phyloP scores from a whole-genome alignment of 2,329 filamentous ascomycete species.

The Pestalotiopsis fici region DNA sequence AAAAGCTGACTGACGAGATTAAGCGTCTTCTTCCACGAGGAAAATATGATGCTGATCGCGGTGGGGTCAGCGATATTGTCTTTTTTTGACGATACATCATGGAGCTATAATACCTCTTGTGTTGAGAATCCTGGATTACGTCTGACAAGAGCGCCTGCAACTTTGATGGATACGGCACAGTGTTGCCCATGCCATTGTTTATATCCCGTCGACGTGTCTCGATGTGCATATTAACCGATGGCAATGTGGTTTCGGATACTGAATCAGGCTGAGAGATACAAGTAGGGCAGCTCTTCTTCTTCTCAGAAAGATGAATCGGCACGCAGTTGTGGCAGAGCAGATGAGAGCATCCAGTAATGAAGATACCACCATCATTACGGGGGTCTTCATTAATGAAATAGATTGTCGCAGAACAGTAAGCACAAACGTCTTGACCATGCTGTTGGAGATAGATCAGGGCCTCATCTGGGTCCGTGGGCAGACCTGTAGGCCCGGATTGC shows the following conservation, averaged over 20 bases:
- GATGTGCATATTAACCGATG: not conserved
- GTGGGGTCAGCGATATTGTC: not conserved
- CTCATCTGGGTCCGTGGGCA: not conserved
- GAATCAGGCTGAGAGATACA: not conserved
- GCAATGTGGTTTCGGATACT: not conserved
- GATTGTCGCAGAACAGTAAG: not conserved
- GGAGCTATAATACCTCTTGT: not conserved
- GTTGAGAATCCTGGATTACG: not conserved
- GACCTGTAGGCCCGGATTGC: not conserved
- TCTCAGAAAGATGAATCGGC: not conserved
- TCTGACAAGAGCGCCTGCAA: not conserved
- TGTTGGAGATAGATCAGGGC: not conserved
- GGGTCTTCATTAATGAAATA: not conserved
- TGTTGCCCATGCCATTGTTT: not conserved
- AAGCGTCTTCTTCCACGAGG: conserved; percentile 10
- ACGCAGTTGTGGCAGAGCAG: not conserved
- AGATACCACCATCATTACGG: not conserved
- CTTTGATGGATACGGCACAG: not conserved
- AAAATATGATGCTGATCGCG: conserved; percentile 4
- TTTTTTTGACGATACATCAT: not conserved
- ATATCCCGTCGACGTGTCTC: not conserved
- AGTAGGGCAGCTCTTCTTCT: not conserved
- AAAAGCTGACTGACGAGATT: not conserved
- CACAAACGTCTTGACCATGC: not conserved
- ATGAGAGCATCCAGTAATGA: not conserved